Evolutionary conservation across 768 basidiomycete genomes (phyloP).

Genomic region (Russula earlei): DNA sequence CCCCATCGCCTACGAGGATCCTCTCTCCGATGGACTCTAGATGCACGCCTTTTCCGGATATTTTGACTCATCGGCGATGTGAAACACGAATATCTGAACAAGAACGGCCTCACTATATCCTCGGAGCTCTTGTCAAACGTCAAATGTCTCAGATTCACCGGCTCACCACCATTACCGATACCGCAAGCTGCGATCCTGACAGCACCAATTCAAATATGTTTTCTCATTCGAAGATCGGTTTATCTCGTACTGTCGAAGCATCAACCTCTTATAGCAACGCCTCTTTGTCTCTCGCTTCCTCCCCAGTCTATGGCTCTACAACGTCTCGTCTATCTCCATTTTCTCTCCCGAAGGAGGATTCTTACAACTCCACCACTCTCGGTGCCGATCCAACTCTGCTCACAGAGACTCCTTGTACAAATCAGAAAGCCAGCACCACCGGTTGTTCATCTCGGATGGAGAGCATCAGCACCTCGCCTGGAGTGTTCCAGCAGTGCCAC

Average conservation of each 20-base stretch:
- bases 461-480: not conserved
- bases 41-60: not conserved
- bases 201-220: not conserved
- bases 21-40: not conserved
- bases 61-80: no score
- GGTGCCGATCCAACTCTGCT: no score
- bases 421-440: not conserved
- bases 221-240: no score
- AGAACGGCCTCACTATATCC: not conserved
- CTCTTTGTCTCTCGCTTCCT: no score
- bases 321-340: not conserved
- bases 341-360: conserved; percentile 2
- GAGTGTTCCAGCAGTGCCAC: not conserved
- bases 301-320: not conserved
- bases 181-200: not conserved
- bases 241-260: not conserved
- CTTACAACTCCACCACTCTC: not conserved
- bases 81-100: not conserved
- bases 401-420: not conserved
- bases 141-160: not conserved
- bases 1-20: not conserved
- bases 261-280: not conserved
- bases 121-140: not conserved
- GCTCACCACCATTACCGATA: not conserved
- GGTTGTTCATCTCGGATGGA: not conserved